Evolutionary conservation across 768 basidiomycete genomes (phyloP).

Genomic region (Boletus rex-veris): DNA sequence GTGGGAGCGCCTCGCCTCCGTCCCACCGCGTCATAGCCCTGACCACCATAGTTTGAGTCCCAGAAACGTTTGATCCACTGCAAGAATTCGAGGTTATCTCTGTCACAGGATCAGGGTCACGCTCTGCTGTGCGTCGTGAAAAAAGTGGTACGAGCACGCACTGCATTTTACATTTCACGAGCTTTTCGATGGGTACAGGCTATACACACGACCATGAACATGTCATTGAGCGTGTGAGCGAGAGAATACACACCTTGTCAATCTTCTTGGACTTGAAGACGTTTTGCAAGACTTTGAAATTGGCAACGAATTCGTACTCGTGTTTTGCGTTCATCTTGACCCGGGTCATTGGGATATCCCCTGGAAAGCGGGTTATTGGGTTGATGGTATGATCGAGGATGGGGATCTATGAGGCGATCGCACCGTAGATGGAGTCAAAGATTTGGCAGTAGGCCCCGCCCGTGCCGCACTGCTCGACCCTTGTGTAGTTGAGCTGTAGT

Average conservation of each 20-base stretch:
- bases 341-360: slow-evolving; percentile 83
- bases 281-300: slow-evolving; percentile 95
- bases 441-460: slow-evolving; percentile 95
- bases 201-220: slow-evolving; percentile 27
- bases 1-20: slow-evolving; percentile 74
- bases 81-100: slow-evolving; percentile 97
- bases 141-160: slow-evolving; percentile 39
- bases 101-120: slow-evolving; percentile 31
- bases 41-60: slow-evolving; percentile 88
- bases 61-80: slow-evolving; percentile 98
- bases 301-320: slow-evolving; percentile 92
- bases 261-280: slow-evolving; percentile 89
- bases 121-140: not conserved
- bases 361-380: slow-evolving; percentile 38
- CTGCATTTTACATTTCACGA: slow-evolving; percentile 99
- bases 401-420: slow-evolving; percentile 20
- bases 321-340: slow-evolving; percentile 97
- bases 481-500: slow-evolving; percentile 85
- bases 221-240: too few species aligned
- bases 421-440: slow-evolving; percentile 91
- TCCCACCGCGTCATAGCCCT: slow-evolving; percentile 80
- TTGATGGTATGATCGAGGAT: slow-evolving; percentile 6
- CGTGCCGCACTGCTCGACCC: slow-evolving; percentile 87
- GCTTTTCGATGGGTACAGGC: slow-evolving; percentile 94
- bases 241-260: slow-evolving; percentile 63